Conservation (phyloP, 2,329 filamentous ascomycete species). For the Microdochium nivale region DNA sequence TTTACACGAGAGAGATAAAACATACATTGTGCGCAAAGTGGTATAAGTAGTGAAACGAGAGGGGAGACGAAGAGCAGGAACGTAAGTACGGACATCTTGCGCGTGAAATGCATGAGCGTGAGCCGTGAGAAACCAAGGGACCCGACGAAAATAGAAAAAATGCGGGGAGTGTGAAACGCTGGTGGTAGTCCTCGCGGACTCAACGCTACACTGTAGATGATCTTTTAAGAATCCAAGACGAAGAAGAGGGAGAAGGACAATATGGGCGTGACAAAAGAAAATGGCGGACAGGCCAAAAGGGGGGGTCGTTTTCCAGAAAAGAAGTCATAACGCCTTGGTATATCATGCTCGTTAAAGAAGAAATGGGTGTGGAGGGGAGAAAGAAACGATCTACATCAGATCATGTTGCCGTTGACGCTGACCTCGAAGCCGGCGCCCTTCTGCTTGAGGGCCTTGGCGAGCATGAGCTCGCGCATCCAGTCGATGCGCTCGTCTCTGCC, state of each 20-base stretch:
- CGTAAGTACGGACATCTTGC: no score
- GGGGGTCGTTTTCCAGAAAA: not conserved
- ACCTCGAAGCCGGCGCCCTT: conserved; percentile 79
- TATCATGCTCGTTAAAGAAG: conserved; percentile 3
- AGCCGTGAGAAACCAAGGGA: no score
- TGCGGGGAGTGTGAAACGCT: conserved; percentile 2
- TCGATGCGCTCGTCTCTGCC: conserved; percentile 85
- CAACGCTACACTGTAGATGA: not conserved
- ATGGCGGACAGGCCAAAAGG: not conserved
- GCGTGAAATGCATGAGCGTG: no score
- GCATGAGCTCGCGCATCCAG: conserved; percentile 93
- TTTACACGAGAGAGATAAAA: no score
- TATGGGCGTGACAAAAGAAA: no score
- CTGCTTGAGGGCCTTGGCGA: conserved; percentile 77
- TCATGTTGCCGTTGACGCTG: conserved; percentile 72
- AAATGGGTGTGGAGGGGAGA: conserved; percentile 2
- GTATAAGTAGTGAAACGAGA: no score
- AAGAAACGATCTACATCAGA: conserved; percentile 36
- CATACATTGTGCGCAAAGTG: no score
- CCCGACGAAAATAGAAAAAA: conserved; percentile 10
- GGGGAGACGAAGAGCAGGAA: no score
- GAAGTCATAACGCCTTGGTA: not conserved
- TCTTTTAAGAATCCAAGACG: conserved; percentile 1
- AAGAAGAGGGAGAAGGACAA: conserved; percentile 4
- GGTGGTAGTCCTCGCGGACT: not conserved